phyloP scores from a whole-genome alignment of 441 rosid species.

The Arabidopsis lyrata region DNA sequence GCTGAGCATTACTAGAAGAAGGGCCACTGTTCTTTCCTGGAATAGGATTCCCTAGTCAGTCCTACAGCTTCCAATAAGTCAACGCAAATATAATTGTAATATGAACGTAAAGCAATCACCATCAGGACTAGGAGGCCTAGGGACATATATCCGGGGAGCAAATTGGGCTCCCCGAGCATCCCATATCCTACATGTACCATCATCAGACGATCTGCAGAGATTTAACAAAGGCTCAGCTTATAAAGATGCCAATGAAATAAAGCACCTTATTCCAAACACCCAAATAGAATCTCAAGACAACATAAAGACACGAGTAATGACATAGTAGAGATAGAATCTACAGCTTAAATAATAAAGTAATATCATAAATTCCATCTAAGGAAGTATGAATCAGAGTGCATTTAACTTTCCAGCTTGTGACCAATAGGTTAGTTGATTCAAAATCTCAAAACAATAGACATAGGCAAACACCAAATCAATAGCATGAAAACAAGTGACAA shows the following conservation, averaged over 20 bases:
- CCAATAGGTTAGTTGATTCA: constrained; percentile 8
- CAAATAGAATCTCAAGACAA: constrained; percentile 24
- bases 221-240: constrained; percentile 29
- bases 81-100: constrained; percentile 36
- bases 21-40: constrained; percentile 80
- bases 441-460: constrained; percentile 15
- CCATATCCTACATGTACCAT: constrained; percentile 99
- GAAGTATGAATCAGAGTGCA: constrained; percentile 9
- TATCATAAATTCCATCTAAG: constrained; percentile 20
- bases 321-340: constrained; percentile 10
- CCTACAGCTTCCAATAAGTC: constrained; percentile 36
- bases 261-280: constrained; percentile 6
- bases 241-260: constrained; percentile 17
- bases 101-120: constrained; percentile 57
- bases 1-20: constrained; percentile 69
- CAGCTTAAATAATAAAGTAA: constrained; percentile 20
- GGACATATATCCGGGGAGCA: constrained; percentile 78
- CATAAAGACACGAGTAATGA: constrained; percentile 8
- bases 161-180: constrained; percentile 84
- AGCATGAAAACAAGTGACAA: constrained; percentile 6
- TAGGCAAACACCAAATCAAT: constrained; percentile 16
- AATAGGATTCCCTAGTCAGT: constrained; percentile 43
- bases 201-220: constrained; percentile 89
- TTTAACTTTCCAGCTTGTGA: constrained; percentile 26
- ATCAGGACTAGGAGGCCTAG: constrained; percentile 80